Evolutionary conservation across 2,329 filamentous ascomycete genomes (phyloP), one percentile per base, ranked within the genome.

Genomic region (Aspergillus pseudoterreus): DNA sequence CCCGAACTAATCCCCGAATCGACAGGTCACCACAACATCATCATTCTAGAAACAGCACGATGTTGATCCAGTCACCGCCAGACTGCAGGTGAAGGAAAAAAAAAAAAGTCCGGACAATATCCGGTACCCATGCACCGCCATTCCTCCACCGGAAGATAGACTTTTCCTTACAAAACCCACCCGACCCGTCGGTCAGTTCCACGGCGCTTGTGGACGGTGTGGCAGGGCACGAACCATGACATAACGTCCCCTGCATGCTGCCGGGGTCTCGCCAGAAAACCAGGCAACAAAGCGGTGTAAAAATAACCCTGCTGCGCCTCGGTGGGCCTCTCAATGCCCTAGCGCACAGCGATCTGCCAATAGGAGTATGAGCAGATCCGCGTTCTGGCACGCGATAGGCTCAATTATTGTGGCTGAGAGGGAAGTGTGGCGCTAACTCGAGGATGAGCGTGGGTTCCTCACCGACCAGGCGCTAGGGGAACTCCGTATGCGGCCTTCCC

Each of bases 261-360:
- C 12, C 17, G 4, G 6, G 14, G 17, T 19, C 38, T 21, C 14
- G 17, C 10, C 14, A 14, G 43, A 46, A 43, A 46, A 33, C 39
- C 11, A 22, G 39, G 17, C n/a, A 22, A 51, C 27, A 51, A 43
- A 57, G 58, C 58, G 58, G 57, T 59, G 58, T 56, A 57, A 58
- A 54, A 56, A 55, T 52, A 47, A 47, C 49, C 32, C n/a, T 33
- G 42, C 59, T 60, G 57, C 55, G 59, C 59, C 59, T 54, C 54
- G 47, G 44, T 46, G 32, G 38, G 33, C 30, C 50, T 51, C 47
- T 50, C 19, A 45, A 12, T 17, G 42, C 47, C 41, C 35, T 55
- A 53, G 54, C 47, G 45, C 21, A 41, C 36, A 15, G 32, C 22
- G 49, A 54, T 57, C 53, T 58, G 24, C 58, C 57, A 61, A 61